Evolutionary conservation across 345 rosid species (phyloP), one percentile per base, ranked within the genome.

Genomic region (Excoecaria cochinchinensis): DNA sequence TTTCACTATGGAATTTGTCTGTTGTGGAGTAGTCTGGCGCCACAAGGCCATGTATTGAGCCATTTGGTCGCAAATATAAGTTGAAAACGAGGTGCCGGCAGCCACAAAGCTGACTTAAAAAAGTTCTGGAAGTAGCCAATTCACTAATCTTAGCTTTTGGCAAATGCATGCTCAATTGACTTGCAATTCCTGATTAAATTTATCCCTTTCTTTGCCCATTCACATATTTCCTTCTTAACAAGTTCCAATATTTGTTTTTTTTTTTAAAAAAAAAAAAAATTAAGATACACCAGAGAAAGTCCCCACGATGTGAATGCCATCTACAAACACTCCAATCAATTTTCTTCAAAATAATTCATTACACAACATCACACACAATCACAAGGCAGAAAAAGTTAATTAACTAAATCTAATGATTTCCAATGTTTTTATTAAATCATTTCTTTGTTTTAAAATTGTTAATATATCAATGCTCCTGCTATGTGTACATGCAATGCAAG

Each of bases 1-100:
- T 67, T 77, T 68, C 70, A 78, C 86, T 51, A 84, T 74, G 79
- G 63, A 69, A 67, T 70, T 79, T 83, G 79, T 58, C 64, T 21
- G 67, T 78, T 74, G 6, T 83, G 75, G 12, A 63, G 64, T 22
- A 44, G 1, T 40, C 62, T 76, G 53, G 66, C 19, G 36, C 6
- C 14, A 22, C 21, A 51, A 31, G 71, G 58, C 38, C n/a, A 22
- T 47, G 15, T 63, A 73, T 60, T 19, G 57, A 57, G 60, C 81
- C 81, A 74, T 21, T 61, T 75, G 71, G 67, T 66, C 58, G 12
- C 17, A n/a, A 25, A 13, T 6, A 19, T 31, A 22, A 7, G 1
- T n/a, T 21, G 53, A 53, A 71, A 24, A 40, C 63, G 65, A 47
- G 55, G 56, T 8, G 85, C 80, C 84, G 31, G 31, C 31, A 31